These are phyloP conservation scores for Endothia cerciana DNA, from an alignment of 2,329 filamentous ascomycete genomes.

Conservation along the genomic window DNA sequence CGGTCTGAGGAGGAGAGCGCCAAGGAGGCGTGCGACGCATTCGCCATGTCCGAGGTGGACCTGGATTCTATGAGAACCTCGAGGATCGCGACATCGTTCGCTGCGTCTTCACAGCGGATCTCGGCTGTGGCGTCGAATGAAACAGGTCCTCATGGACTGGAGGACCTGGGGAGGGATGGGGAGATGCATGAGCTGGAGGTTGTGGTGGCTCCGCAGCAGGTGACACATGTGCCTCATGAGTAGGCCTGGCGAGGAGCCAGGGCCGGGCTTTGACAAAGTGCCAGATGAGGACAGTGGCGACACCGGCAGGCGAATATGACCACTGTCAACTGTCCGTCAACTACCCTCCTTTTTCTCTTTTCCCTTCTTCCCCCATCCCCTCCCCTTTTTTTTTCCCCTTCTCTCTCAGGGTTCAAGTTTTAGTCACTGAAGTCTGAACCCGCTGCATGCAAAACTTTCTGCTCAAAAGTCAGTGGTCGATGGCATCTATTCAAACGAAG, in stretches of 20 bases:
- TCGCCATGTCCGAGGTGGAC: constrained; percentile 27
- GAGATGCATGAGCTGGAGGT: constrained; percentile 26
- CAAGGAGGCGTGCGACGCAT: constrained; percentile 24
- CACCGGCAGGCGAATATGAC: neutral
- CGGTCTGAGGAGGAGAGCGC: constrained; percentile 3
- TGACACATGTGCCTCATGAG: neutral
- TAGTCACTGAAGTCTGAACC: neutral
- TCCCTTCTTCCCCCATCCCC: too few species aligned
- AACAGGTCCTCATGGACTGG: constrained; percentile 6
- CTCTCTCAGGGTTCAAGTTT: neutral
- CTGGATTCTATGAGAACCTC: constrained; percentile 23
- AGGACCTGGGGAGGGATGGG: neutral
- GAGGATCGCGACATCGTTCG: constrained; percentile 21
- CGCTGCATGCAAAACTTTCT: neutral
- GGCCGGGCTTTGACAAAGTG: neutral
- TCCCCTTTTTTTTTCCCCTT: too few species aligned
- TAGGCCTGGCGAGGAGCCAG: neutral
- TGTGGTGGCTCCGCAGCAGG: constrained; percentile 22
- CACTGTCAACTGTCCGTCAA: too few species aligned
- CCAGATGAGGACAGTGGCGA: neutral
- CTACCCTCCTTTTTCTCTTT: too few species aligned
- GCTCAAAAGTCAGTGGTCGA: neutral
- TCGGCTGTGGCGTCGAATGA: constrained; percentile 17
- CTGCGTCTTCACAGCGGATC: constrained; percentile 19
- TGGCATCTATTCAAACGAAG: neutral